These are phyloP conservation scores for Vickermania ingenoplastis DNA, from an alignment of 208 protist genomes.

Conservation along the genomic window DNA sequence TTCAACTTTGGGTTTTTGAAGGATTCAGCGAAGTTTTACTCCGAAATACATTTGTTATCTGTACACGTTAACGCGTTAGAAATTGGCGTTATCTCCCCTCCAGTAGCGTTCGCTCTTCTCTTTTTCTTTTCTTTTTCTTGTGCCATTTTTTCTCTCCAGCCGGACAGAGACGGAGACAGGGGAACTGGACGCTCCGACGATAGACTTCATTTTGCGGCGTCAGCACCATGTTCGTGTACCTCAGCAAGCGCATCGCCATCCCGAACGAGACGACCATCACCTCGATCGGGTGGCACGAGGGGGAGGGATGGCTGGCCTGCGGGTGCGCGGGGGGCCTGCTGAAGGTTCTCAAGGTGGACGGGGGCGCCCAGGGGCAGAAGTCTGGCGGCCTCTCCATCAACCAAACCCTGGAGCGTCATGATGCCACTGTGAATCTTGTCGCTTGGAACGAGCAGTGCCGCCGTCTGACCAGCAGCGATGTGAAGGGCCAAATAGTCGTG, in stretches of 20 bases:
- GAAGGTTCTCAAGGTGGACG: slow-evolving; percentile 94
- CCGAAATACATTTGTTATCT: no score
- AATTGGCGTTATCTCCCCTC: no score
- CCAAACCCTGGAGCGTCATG: slow-evolving; percentile 93
- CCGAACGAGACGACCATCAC: slow-evolving; percentile 86
- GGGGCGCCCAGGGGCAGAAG: slow-evolving; percentile 57
- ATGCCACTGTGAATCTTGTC: slow-evolving; percentile 65
- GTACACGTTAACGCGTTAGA: no score
- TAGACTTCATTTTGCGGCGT: no score
- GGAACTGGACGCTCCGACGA: no score
- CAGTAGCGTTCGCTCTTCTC: no score
- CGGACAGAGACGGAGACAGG: neutral
- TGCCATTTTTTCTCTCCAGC: neutral
- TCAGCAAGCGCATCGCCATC: slow-evolving; percentile 95
- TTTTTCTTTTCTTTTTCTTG: neutral
- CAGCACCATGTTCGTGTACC: slow-evolving; percentile 94
- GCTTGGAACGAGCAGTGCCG: slow-evolving; percentile 94
- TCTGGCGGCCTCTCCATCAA: slow-evolving; percentile 89
- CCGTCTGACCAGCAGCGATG: slow-evolving; percentile 93
- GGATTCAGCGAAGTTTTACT: no score
- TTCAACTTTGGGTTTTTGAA: no score
- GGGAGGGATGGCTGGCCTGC: slow-evolving; percentile 95
- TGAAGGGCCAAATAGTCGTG: slow-evolving; percentile 93
- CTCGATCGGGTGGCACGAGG: slow-evolving; percentile 89
- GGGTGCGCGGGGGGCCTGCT: slow-evolving; percentile 93